Evolutionary conservation across 805 yeast genomes (phyloP), one percentile per base, ranked within the genome.

Genomic region (Jamesozyma lodderae): DNA sequence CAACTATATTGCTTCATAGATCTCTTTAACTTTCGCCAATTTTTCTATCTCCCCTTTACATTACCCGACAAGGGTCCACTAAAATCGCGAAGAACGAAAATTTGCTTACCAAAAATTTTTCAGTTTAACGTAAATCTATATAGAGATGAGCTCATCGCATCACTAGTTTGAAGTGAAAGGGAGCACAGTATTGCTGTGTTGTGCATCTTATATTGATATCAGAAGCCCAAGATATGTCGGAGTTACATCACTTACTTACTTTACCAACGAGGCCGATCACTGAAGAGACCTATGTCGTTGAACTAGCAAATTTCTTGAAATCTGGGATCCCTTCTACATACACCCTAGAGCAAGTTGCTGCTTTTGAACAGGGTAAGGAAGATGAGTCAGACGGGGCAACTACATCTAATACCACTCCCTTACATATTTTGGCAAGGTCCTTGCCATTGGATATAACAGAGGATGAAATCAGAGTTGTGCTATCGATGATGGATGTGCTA

Each of bases 241-340:
- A 78, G 36, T 57, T 81, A 28, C 92, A 81, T 55, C 79, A 79
- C 33, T 63, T 81, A 27, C 38, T 81, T 77, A 57, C 67, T 52
- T 34, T 71, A 70, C 44, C 60, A 49, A 17, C 49, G 4, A 59
- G 83, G 21, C 90, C 90, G 2, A 66, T 82, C 16, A 55, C 66
- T 1, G 43, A 53, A 2, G 65, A 58, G 2, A 37, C 40, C 0
- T 73, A 77, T 48, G 36, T 75, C n/a, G 60, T 50, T 0, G 59
- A 66, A 8, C 57, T 85, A 32, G 65, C 63, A 31, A 57, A 49
- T 34, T 72, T 64, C 45, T 60, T 84, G 42, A 63, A 67, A 33
- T 67, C 67, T 19, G 94, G 94, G 2, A 75, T 85, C 11, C 94
- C 95, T 6, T 73, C 94, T 1, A 85, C 94, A 0, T 81, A 84